Evolutionary conservation across 2,329 filamentous ascomycete species (phyloP), one percentile per base, ranked within the genome.

Genomic region (Xylaria digitata): DNA sequence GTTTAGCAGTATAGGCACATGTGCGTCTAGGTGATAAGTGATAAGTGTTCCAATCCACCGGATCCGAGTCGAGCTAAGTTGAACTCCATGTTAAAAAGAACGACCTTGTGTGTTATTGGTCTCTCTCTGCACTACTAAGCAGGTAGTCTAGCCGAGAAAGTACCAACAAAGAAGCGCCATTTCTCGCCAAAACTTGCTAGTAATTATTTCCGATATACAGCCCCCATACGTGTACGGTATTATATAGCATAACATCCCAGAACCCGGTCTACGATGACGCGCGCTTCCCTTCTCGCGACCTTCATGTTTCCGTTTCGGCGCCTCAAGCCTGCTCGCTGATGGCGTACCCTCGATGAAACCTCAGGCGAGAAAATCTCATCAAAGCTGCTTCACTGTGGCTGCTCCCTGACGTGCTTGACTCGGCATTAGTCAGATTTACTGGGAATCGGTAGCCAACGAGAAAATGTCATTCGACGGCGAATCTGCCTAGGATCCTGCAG

Each of bases 141-240:
- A 40, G 37, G 9, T 42, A 17, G 52, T 43, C 37, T 30, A 19
- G 7, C 15, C 15, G 6, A 43, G 37, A 30, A 43, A 55, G 23
- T 26, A 19, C 37, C 34, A 37, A 37, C 34, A 37, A 2, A 37
- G 34, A 58, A 46, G 48, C 48, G 55, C 48, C 49, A 46, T 42
- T 64, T 60, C 55, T 64, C 32, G 49, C 46, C n/a, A 54, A 30
- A 34, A 54, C 40, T 43, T 60, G 37, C 56, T 32, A 59, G 37
- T 48, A 7, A 46, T 8, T 40, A 37, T 58, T 43, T 37, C 42
- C 30, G 56, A 48, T 59, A 37, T 40, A 46, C 43, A 11, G 3
- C 6, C 42, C 8, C 43, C 32, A 46, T 57, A 57, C 40, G 21
- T 56, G 42, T 57, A 45, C 40, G 15, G 23, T 23, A 23, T 46